Percentiles rank a stretch among this genome's conserved stretches.
Evolutionary conservation across 169 alveolate species (phyloP).

Genomic region (Eimeria praecox): DNA sequence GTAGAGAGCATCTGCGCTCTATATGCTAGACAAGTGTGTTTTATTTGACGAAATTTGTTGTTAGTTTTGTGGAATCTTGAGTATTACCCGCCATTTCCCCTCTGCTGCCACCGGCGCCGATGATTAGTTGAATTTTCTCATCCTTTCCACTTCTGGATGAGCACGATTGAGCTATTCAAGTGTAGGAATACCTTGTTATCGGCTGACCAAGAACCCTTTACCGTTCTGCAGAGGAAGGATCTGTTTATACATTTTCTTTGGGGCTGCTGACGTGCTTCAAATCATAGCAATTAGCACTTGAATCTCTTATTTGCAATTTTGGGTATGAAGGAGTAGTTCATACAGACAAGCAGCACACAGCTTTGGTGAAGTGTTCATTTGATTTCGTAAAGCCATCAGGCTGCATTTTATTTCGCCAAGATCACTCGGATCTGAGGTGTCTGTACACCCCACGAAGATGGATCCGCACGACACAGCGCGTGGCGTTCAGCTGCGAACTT

Average conservation of each 20-base stretch:
- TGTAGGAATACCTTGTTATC: background rate
- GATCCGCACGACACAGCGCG: conserved; percentile 41
- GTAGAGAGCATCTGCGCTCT: background rate
- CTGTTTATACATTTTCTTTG: background rate
- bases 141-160: background rate
- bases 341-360: background rate
- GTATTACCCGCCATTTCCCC: background rate
- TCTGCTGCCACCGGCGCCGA: background rate
- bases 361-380: background rate
- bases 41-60: background rate
- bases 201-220: background rate
- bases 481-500: background rate
- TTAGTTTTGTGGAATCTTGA: background rate
- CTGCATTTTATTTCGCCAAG: background rate
- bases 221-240: background rate
- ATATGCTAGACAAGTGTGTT: background rate
- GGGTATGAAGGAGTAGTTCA: background rate
- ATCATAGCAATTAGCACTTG: background rate
- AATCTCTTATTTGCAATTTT: background rate
- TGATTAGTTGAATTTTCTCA: background rate
- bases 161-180: background rate
- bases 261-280: background rate
- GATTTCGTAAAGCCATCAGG: background rate
- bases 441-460: background rate
- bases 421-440: background rate